Evolutionary conservation across 2,329 filamentous ascomycete species (phyloP).

Genomic region (Aspergillus melleus): DNA sequence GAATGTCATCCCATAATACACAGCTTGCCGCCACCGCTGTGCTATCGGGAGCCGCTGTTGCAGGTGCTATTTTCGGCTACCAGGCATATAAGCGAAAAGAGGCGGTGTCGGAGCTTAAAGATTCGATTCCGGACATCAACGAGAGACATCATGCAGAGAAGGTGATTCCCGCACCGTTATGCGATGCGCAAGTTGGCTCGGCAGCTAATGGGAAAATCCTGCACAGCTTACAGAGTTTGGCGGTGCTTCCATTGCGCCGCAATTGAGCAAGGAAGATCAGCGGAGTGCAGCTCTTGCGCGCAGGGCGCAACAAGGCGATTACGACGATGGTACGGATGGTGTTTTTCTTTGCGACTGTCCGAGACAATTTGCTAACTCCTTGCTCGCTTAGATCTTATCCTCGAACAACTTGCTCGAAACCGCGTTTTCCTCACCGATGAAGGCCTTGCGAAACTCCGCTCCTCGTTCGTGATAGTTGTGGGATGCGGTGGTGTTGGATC

Average conservation of each 20-base stretch:
- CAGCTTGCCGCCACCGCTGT: conserved; percentile 46
- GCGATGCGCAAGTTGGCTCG: background rate
- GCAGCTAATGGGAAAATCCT: background rate
- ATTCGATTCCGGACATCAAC: conserved; percentile 59
- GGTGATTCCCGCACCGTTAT: conserved; percentile 33
- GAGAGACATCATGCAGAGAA: conserved; percentile 52
- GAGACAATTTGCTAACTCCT: conserved; percentile 5
- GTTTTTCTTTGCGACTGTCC: background rate
- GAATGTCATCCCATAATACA: conserved; percentile 44
- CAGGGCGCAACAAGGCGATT: conserved; percentile 62
- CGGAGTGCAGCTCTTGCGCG: conserved; percentile 59
- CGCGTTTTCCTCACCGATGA: conserved; percentile 83
- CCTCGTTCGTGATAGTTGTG: conserved; percentile 82
- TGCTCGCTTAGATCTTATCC: conserved; percentile 68
- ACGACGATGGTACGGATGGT: conserved; percentile 57
- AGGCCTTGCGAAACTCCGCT: conserved; percentile 76
- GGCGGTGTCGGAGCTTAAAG: conserved; percentile 59
- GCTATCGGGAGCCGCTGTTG: conserved; percentile 46
- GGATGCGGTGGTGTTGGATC: conserved; percentile 94
- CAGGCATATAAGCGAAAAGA: conserved; percentile 57
- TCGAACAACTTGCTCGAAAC: conserved; percentile 92
- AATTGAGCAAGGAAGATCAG: conserved; percentile 55
- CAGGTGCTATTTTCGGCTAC: conserved; percentile 56
- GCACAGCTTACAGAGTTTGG: conserved; percentile 55
- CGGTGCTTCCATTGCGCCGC: conserved; percentile 31